Evolutionary conservation across 345 rosid genomes (phyloP).

Genomic region (Gossypium stocksii): DNA sequence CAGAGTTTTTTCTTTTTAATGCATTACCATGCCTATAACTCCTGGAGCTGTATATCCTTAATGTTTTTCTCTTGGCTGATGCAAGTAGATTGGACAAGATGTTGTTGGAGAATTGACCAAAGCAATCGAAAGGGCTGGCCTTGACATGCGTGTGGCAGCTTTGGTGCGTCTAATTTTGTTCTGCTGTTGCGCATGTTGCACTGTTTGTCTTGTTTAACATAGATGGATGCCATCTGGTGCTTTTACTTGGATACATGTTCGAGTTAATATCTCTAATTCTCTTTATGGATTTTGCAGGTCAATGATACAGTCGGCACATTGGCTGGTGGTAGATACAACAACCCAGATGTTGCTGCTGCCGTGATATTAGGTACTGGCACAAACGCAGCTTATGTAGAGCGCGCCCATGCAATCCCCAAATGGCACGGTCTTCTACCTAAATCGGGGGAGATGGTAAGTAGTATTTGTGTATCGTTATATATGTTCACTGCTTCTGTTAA

Average conservation of each 20-base stretch:
- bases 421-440: slow-evolving; percentile 77
- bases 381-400: slow-evolving; percentile 86
- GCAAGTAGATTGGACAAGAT: slow-evolving; percentile 75
- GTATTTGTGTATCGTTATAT: not conserved
- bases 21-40: not conserved
- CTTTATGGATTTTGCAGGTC: slow-evolving; percentile 43
- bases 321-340: slow-evolving; percentile 79
- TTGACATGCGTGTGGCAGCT: slow-evolving; percentile 78
- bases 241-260: not conserved
- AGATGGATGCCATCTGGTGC: slow-evolving; percentile 9
- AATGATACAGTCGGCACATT: slow-evolving; percentile 89
- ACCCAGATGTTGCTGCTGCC: slow-evolving; percentile 65
- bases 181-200: not conserved
- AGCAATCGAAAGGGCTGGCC: slow-evolving; percentile 74
- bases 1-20: not conserved
- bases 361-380: slow-evolving; percentile 93
- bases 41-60: not conserved
- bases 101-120: slow-evolving; percentile 74
- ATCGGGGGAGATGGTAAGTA: slow-evolving; percentile 79
- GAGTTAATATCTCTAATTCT: slow-evolving; percentile 9
- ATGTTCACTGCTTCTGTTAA: not conserved
- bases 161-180: slow-evolving; percentile 45
- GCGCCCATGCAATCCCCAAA: slow-evolving; percentile 73
- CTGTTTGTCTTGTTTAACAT: not conserved
- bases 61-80: slow-evolving; percentile 9